phyloP scores from a whole-genome alignment of 306 rosid species.

The Corylus heterophylla region DNA sequence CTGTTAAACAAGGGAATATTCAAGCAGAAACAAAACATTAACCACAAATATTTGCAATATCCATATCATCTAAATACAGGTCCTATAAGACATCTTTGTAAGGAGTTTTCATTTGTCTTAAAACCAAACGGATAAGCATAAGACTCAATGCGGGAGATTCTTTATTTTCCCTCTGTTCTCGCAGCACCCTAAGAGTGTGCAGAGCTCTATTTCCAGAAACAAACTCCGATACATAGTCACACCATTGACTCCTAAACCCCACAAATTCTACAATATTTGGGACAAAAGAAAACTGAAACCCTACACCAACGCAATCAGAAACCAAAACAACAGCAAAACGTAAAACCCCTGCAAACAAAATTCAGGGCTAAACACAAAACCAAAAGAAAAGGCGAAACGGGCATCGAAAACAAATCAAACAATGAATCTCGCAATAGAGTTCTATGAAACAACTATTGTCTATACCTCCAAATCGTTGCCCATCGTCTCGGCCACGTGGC shows the following conservation, averaged over 20 bases:
- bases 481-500: conserved; percentile 89
- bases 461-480: conserved; percentile 75
- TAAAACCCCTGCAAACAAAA: not conserved
- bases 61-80: not conserved
- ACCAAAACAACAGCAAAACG: not conserved
- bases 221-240: not conserved
- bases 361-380: not conserved
- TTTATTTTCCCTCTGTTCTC: not conserved
- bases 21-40: not conserved
- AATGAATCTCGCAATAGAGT: not conserved
- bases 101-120: not conserved
- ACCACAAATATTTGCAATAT: too few relatives aligned
- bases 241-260: not conserved
- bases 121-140: not conserved
- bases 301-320: not conserved
- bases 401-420: not conserved
- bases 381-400: not conserved
- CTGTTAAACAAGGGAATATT: not conserved
- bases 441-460: not conserved
- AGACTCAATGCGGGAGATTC: not conserved
- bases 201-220: not conserved
- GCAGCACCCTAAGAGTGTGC: not conserved
- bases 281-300: not conserved
- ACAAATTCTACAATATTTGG: not conserved
- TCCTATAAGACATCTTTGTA: not conserved